Conservation (phyloP, 805 yeast genomes). For the Lachancea waltii region DNA sequence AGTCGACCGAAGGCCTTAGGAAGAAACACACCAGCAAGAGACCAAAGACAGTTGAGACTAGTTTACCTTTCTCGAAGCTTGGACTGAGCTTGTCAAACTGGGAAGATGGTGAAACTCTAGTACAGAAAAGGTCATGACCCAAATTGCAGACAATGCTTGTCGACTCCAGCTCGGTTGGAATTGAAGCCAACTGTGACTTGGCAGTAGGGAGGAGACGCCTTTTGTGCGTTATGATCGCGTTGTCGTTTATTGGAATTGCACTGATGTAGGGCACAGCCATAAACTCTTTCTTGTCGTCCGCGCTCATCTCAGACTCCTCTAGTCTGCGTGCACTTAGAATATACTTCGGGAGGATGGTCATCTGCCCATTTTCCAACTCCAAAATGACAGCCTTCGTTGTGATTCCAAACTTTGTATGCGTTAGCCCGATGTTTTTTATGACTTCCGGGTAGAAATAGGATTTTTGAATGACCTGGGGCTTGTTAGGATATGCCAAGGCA, state of each 20-base stretch:
- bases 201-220: conserved; percentile 36
- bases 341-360: conserved; percentile 64
- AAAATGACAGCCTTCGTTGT: conserved; percentile 60
- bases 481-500: conserved; percentile 31
- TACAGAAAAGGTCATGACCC: conserved; percentile 71
- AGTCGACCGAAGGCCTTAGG: conserved; percentile 52
- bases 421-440: conserved; percentile 45
- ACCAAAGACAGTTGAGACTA: conserved; percentile 52
- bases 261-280: conserved; percentile 62
- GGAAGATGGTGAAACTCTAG: conserved; percentile 70
- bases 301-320: conserved; percentile 44
- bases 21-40: conserved; percentile 42
- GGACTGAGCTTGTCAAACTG: conserved; percentile 71
- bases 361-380: conserved; percentile 52
- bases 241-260: conserved; percentile 44
- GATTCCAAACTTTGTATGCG: conserved; percentile 59
- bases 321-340: conserved; percentile 65
- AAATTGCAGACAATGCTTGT: conserved; percentile 64
- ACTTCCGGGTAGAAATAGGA: conserved; percentile 59
- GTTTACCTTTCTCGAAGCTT: conserved; percentile 59
- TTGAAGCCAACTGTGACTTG: conserved; percentile 35
- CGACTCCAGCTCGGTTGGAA: conserved; percentile 71
- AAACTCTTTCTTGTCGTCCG: conserved; percentile 51
- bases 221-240: conserved; percentile 44
- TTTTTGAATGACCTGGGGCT: conserved; percentile 46